These are phyloP conservation scores for Purpureocillium takamizusanense DNA, from an alignment of 2,329 filamentous ascomycete species.

Conservation along the genomic window DNA sequence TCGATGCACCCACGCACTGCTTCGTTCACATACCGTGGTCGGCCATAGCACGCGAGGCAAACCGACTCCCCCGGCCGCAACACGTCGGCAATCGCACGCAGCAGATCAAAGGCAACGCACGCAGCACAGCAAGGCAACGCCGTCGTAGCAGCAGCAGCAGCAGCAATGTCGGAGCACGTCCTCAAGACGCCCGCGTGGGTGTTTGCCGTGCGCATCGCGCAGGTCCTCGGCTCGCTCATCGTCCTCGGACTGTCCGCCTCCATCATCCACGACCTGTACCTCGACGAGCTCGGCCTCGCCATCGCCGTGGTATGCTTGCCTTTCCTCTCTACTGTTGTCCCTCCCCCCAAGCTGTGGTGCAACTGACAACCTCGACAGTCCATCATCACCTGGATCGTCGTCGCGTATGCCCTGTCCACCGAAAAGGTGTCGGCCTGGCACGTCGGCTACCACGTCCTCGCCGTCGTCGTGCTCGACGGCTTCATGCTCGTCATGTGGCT, in stretches of 20 bases:
- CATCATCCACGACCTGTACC: slow-evolving; percentile 30
- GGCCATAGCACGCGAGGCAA: no score
- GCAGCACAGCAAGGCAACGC: no score
- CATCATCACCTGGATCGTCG: slow-evolving; percentile 35
- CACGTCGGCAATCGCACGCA: no score
- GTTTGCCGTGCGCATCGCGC: slow-evolving; percentile 27
- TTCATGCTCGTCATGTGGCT: slow-evolving; percentile 39
- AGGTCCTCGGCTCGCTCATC: slow-evolving; percentile 31
- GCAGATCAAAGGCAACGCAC: no score
- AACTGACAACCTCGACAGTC: slow-evolving; percentile 16
- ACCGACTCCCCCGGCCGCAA: no score
- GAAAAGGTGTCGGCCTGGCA: slow-evolving; percentile 27
- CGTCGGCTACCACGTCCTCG: slow-evolving; percentile 32
- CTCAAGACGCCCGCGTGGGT: slow-evolving; percentile 35
- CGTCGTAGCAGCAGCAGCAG: neutral
- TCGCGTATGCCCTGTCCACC: slow-evolving; percentile 30
- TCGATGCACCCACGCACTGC: no score
- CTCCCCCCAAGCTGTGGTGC: neutral
- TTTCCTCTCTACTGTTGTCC: neutral
- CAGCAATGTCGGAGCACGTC: slow-evolving; percentile 13
- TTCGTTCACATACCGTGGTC: no score
- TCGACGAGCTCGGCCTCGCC: slow-evolving; percentile 29
- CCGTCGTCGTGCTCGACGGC: slow-evolving; percentile 32
- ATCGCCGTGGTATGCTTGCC: slow-evolving; percentile 26
- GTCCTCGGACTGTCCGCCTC: slow-evolving; percentile 32